phyloP scores from a whole-genome alignment of 805 yeast genomes.

The Metschnikowia reukaufii region DNA sequence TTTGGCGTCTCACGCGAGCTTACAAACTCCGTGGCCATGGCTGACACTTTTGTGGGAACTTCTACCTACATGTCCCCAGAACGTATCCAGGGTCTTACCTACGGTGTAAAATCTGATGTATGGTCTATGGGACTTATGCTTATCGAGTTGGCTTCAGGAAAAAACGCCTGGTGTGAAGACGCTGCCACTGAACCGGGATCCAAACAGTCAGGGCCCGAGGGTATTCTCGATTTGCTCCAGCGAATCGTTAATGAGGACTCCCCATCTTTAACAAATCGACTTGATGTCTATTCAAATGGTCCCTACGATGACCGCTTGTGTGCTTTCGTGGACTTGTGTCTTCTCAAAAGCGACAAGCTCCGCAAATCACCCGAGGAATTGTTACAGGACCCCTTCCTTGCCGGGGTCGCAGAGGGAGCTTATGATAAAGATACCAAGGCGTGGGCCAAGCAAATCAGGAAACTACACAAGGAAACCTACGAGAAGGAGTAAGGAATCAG shows the following conservation, averaged over 20 bases:
- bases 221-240: conserved; percentile 86
- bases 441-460: conserved; percentile 44
- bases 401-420: conserved; percentile 30
- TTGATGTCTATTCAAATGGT: conserved; percentile 27
- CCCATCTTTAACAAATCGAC: conserved; percentile 54
- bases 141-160: conserved; percentile 84
- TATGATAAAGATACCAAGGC: conserved; percentile 37
- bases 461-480: conserved; percentile 29
- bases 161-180: conserved; percentile 67
- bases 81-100: conserved; percentile 90
- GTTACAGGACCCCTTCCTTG: conserved; percentile 38
- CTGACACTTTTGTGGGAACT: conserved; percentile 97
- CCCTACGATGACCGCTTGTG: conserved; percentile 52
- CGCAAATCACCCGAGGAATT: conserved; percentile 77
- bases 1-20: conserved; percentile 94
- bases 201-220: conserved; percentile 55
- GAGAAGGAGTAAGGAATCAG: conserved; percentile 8
- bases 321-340: conserved; percentile 70
- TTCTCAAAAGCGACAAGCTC: conserved; percentile 63
- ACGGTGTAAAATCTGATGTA: conserved; percentile 93
- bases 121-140: conserved; percentile 96
- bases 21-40: conserved; percentile 78
- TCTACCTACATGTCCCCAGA: conserved; percentile 97
- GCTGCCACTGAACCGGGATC: conserved; percentile 25
- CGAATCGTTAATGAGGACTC: conserved; percentile 92